A percentile compares a stretch with the other conserved stretches of the same genome.
These are phyloP conservation scores for Cymbopogon citratus DNA, from an alignment of 176 grass and related monocot species.

Conservation along the genomic window DNA sequence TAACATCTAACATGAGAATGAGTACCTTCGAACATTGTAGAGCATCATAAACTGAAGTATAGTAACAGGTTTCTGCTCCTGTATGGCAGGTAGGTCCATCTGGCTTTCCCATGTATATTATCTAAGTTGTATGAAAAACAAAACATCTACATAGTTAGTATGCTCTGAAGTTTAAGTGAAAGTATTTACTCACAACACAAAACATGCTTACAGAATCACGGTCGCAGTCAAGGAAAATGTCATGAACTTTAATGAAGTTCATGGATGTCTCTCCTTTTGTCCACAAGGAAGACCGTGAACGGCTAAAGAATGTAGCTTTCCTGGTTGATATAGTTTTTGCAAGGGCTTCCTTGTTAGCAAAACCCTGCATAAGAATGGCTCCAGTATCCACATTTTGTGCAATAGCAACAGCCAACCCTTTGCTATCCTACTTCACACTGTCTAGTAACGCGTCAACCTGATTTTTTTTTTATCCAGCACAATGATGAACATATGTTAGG, in stretches of 20 bases:
- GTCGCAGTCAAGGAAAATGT: constrained; percentile 80
- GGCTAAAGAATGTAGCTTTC: constrained; percentile 93
- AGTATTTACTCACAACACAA: neutral
- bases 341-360: constrained; percentile 75
- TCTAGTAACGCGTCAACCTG: constrained; percentile 64
- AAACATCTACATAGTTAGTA: neutral
- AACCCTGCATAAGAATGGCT: constrained; percentile 91
- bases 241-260: constrained; percentile 92
- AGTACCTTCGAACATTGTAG: constrained; percentile 63
- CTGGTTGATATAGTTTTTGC: constrained; percentile 57
- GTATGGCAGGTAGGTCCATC: constrained; percentile 97
- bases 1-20: neutral
- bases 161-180: neutral
- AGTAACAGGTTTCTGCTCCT: constrained; percentile 82
- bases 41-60: constrained; percentile 67
- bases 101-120: constrained; percentile 92
- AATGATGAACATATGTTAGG: too few species aligned
- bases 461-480: neutral
- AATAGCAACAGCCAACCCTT: constrained; percentile 71
- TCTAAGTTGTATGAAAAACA: constrained; percentile 28
- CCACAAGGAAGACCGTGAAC: constrained; percentile 79
- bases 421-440: constrained; percentile 76
- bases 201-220: constrained; percentile 77
- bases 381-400: constrained; percentile 85
- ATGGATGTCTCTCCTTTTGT: constrained; percentile 91